Conservation (phyloP, 768 basidiomycete genomes). For the Phanerochaete carnosa region DNA sequence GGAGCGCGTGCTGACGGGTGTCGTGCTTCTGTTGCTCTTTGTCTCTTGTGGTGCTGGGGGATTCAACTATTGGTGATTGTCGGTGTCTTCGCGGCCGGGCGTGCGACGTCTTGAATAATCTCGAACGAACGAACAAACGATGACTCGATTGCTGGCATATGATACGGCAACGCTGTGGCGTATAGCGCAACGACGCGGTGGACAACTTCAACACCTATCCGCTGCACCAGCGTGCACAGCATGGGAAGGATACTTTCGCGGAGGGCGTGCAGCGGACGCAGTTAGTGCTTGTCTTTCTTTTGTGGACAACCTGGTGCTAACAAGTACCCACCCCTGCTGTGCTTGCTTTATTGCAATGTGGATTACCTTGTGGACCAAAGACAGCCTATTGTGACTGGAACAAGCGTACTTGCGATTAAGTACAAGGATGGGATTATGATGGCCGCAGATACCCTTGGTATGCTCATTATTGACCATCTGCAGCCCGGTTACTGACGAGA, state of each 20-base stretch:
- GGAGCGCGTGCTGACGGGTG: background rate
- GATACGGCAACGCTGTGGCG: background rate
- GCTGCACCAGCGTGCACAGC: conserved; percentile 52
- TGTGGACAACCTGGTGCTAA: background rate
- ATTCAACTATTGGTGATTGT: no score
- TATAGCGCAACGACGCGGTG: conserved; percentile 67
- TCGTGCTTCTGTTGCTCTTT: background rate
- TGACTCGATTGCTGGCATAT: background rate
- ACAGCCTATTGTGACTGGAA: conserved; percentile 94
- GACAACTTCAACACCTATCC: conserved; percentile 81
- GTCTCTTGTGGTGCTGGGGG: background rate
- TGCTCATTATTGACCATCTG: background rate
- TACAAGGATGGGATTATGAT: conserved; percentile 98
- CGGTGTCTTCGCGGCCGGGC: no score
- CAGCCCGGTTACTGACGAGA: no score
- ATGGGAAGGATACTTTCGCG: conserved; percentile 49
- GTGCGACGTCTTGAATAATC: no score
- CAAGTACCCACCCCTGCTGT: background rate
- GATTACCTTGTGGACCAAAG: conserved; percentile 33
- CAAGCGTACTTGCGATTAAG: conserved; percentile 91
- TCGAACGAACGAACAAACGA: no score
- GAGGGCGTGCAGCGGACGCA: conserved; percentile 79
- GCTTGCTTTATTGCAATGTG: background rate
- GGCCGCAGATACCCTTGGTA: conserved; percentile 96
- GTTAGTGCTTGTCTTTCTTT: conserved; percentile 34